A percentile compares a stretch with the other conserved stretches of the same genome.
Evolutionary conservation across 495 filamentous ascomycete species (phyloP).

Genomic region (Bathelium albidoporum): DNA sequence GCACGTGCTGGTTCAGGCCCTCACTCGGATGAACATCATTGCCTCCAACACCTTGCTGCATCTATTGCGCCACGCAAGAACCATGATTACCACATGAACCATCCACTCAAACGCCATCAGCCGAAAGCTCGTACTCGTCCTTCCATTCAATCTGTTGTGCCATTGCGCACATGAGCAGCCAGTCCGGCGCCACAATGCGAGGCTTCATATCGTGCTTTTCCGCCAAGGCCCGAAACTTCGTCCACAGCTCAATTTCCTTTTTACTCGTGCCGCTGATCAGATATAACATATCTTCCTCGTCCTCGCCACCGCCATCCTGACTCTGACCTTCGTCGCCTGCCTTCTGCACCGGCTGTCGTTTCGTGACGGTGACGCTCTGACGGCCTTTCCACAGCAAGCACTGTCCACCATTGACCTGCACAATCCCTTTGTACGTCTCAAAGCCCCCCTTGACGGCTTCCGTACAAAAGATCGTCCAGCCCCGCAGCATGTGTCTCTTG

Average conservation of each 20-base stretch:
- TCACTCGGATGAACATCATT: neutral
- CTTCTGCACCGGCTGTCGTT: conserved; percentile 13
- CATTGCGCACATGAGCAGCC: conserved; percentile 84
- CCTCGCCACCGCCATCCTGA: conserved; percentile 39
- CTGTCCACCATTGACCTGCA: conserved; percentile 76
- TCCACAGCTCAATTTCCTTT: conserved; percentile 67
- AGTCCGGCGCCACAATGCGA: conserved; percentile 70
- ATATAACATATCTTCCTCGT: conserved; percentile 51
- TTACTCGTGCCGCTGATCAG: conserved; percentile 55
- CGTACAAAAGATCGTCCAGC: conserved; percentile 71
- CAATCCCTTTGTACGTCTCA: conserved; percentile 73
- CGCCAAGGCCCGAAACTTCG: conserved; percentile 67
- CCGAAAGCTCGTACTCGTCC: conserved; percentile 44
- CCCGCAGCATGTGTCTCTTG: conserved; percentile 58
- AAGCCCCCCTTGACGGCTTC: conserved; percentile 65
- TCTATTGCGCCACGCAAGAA: neutral
- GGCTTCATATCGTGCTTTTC: conserved; percentile 58
- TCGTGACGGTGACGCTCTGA: conserved; percentile 44
- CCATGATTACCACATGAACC: neutral
- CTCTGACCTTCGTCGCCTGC: conserved; percentile 44
- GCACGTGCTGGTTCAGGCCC: too few species aligned
- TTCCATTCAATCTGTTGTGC: conserved; percentile 61
- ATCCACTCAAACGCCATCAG: conserved; percentile 8
- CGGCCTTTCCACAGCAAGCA: conserved; percentile 70
- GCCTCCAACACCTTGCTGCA: neutral